Conservation (phyloP, 2,329 filamentous ascomycete species). For the Lachnellula occidentalis region DNA sequence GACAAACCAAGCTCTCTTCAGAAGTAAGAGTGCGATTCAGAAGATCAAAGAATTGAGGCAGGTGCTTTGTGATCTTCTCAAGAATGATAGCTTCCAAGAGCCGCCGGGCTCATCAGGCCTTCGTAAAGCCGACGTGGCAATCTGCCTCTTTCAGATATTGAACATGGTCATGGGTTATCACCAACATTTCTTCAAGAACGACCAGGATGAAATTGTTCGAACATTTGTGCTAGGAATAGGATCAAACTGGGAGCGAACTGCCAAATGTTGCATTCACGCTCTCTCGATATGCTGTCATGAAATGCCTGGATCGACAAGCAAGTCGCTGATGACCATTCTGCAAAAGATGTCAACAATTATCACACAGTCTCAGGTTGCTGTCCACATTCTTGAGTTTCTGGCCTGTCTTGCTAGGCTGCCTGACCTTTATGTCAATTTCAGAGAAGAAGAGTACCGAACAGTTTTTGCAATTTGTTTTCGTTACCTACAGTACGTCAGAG, state of each 20-base stretch:
- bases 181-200: constrained; percentile 71
- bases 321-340: constrained; percentile 77
- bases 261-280: constrained; percentile 90
- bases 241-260: constrained; percentile 71
- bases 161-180: constrained; percentile 90
- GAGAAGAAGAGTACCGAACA: constrained; percentile 85
- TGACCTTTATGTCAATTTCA: constrained; percentile 80
- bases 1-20: constrained; percentile 81
- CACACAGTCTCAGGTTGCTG: constrained; percentile 83
- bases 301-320: constrained; percentile 79
- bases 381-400: constrained; percentile 96
- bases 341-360: constrained; percentile 95
- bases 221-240: constrained; percentile 82
- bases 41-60: constrained; percentile 72
- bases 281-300: constrained; percentile 94
- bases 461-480: constrained; percentile 94
- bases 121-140: constrained; percentile 80
- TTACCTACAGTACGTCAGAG: constrained; percentile 83
- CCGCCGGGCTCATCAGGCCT: constrained; percentile 74
- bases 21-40: constrained; percentile 53
- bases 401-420: constrained; percentile 80
- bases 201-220: constrained; percentile 84
- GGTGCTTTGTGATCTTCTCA: constrained; percentile 77
- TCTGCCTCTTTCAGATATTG: constrained; percentile 81
- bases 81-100: constrained; percentile 70